Percentiles rank a stretch among this genome's conserved stretches.
These are phyloP conservation scores for Dendrostoma leiphaemia DNA, from an alignment of 2,329 filamentous ascomycete species.

Conservation along the genomic window DNA sequence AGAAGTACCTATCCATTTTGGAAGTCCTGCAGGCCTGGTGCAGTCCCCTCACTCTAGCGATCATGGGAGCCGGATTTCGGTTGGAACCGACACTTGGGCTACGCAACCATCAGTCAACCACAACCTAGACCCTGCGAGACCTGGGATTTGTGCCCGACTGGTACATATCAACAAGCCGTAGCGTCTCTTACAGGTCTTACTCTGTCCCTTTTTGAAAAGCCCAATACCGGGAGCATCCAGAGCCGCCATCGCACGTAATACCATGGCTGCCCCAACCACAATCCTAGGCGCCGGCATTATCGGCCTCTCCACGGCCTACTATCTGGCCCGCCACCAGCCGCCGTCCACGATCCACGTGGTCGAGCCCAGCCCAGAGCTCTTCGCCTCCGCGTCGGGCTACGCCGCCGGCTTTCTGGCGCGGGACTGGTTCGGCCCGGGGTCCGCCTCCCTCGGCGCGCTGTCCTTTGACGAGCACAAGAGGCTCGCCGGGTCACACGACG, in stretches of 20 bases:
- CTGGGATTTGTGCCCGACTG: too few relatives aligned
- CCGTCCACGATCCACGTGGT: slow-evolving; percentile 44
- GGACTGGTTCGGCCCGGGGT: slow-evolving; percentile 66
- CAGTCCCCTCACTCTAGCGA: too few relatives aligned
- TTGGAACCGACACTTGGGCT: too few relatives aligned
- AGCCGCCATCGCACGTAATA: background rate
- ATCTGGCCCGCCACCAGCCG: slow-evolving; percentile 54
- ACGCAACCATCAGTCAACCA: too few relatives aligned
- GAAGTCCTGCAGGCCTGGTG: too few relatives aligned
- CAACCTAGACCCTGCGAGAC: too few relatives aligned
- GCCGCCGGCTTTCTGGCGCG: slow-evolving; percentile 72
- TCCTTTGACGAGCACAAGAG: slow-evolving; percentile 68
- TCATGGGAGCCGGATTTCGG: too few relatives aligned
- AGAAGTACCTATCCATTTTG: too few relatives aligned
- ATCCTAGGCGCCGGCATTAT: slow-evolving; percentile 72
- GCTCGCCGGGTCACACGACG: slow-evolving; percentile 59
- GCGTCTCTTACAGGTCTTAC: background rate
- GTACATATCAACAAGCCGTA: too few relatives aligned
- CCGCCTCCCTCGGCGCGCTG: slow-evolving; percentile 59
- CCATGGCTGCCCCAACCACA: slow-evolving; percentile 45
- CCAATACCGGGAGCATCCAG: background rate
- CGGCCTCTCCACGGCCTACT: slow-evolving; percentile 69
- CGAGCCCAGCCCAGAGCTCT: slow-evolving; percentile 52
- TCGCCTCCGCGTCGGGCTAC: slow-evolving; percentile 71
- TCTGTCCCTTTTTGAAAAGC: background rate